Percentiles rank a stretch among this genome's conserved stretches.
phyloP scores from a whole-genome alignment of 164 flowering plant genomes.

The Euptelea pleiosperma region DNA sequence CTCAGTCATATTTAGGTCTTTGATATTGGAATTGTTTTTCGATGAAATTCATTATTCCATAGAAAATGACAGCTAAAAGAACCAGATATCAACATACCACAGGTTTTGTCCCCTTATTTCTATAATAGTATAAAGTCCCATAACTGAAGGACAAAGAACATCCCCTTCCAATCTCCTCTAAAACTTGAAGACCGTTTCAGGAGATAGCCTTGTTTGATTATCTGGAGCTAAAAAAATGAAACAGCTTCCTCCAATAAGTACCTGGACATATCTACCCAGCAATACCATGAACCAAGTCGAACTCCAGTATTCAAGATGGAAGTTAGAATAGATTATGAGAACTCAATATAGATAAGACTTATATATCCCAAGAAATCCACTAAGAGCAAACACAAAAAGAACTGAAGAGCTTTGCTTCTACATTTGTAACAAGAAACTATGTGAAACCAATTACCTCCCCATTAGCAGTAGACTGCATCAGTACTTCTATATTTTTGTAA shows the following conservation, averaged over 20 bases:
- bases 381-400: neutral
- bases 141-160: conserved; percentile 84
- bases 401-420: neutral
- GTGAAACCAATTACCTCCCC: conserved; percentile 49
- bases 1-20: too few species aligned
- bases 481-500: conserved; percentile 62
- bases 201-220: conserved; percentile 89
- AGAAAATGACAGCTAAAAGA: neutral
- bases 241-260: conserved; percentile 1
- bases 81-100: conserved; percentile 37
- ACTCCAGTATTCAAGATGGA: neutral
- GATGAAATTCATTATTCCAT: too few species aligned
- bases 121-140: conserved; percentile 73
- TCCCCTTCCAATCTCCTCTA: conserved; percentile 89
- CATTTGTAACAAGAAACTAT: neutral
- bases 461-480: conserved; percentile 59
- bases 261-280: neutral
- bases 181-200: conserved; percentile 70
- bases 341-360: neutral
- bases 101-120: conserved; percentile 47
- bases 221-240: conserved; percentile 49
- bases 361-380: neutral
- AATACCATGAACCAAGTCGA: neutral
- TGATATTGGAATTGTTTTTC: too few species aligned
- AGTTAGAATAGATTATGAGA: neutral